Evolutionary conservation across 805 yeast species (phyloP).

Genomic region (Cyberlindnera amylophila): DNA sequence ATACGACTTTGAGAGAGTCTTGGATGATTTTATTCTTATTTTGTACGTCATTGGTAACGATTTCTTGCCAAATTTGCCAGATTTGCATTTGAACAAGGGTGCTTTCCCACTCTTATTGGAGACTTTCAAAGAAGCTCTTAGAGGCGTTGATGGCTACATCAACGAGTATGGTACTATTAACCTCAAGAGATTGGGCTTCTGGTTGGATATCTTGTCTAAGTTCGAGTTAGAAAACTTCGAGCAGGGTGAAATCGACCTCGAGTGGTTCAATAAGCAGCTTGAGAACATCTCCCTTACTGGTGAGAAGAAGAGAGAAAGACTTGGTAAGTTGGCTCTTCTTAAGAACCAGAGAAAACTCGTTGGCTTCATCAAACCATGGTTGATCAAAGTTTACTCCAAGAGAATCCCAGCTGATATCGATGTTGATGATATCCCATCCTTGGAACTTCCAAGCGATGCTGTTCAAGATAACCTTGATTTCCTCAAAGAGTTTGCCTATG

Average conservation of each 20-base stretch:
- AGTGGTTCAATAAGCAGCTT: constrained; percentile 85
- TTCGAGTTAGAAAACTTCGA: constrained; percentile 89
- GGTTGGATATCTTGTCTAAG: constrained; percentile 71
- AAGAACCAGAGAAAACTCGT: constrained; percentile 76
- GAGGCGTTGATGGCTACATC: constrained; percentile 74
- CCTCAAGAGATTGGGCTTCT: constrained; percentile 61
- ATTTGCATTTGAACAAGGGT: constrained; percentile 87
- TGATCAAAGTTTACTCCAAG: constrained; percentile 32
- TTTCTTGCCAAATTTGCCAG: constrained; percentile 95
- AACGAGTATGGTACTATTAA: constrained; percentile 82
- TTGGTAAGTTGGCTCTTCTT: constrained; percentile 59
- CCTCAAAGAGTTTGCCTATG: constrained; percentile 59
- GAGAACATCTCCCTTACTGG: constrained; percentile 75
- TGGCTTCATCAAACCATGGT: constrained; percentile 49
- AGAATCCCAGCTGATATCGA: constrained; percentile 27
- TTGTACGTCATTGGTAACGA: constrained; percentile 97
- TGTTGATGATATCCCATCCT: constrained; percentile 38
- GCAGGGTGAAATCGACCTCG: constrained; percentile 74
- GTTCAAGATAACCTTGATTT: constrained; percentile 49
- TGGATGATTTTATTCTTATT: constrained; percentile 90
- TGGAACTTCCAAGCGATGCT: constrained; percentile 41
- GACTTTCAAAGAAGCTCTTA: constrained; percentile 79
- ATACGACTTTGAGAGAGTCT: constrained; percentile 80
- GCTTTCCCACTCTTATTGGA: constrained; percentile 91
- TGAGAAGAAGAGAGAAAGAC: constrained; percentile 59